Conservation (phyloP, 805 yeast genomes). For the Candida alai region DNA sequence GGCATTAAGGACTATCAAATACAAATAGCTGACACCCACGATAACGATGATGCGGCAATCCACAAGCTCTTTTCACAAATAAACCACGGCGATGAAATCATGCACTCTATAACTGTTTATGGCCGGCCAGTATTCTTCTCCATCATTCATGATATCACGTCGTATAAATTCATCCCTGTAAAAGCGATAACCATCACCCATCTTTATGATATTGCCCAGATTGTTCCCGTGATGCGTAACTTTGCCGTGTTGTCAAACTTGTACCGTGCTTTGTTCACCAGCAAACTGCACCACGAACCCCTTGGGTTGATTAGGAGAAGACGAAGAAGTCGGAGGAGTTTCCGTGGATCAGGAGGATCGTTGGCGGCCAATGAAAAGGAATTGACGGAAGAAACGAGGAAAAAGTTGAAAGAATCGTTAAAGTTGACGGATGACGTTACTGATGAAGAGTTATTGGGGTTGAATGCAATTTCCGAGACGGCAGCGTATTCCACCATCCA, state of each 20-base stretch:
- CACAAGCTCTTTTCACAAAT: constrained; percentile 6
- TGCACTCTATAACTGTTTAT: constrained; percentile 3
- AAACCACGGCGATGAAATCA: constrained; percentile 5
- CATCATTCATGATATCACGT: constrained; percentile 10
- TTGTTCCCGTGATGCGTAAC: constrained; percentile 30
- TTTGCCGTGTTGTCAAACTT: constrained; percentile 25
- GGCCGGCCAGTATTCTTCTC: constrained; percentile 5
- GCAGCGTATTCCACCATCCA: constrained; percentile 16
- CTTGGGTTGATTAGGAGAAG: not conserved
- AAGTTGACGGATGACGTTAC: constrained; percentile 34
- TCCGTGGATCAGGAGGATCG: constrained; percentile 6
- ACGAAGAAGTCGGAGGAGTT: constrained; percentile 10
- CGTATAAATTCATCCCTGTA: constrained; percentile 21
- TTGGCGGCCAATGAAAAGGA: constrained; percentile 9
- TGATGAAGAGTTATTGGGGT: constrained; percentile 35
- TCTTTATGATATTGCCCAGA: constrained; percentile 20
- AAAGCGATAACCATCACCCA: constrained; percentile 19
- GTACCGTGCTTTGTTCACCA: constrained; percentile 6
- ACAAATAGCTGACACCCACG: not conserved
- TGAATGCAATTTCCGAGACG: constrained; percentile 28
- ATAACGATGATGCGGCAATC: not conserved
- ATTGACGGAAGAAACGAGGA: constrained; percentile 20
- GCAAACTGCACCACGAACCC: not conserved
- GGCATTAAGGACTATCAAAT: constrained; percentile 13
- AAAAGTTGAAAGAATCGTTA: constrained; percentile 31